Evolutionary conservation across 2,329 filamentous ascomycete species (phyloP), one percentile per base, ranked within the genome.

Genomic region (Didymella pinodella): DNA sequence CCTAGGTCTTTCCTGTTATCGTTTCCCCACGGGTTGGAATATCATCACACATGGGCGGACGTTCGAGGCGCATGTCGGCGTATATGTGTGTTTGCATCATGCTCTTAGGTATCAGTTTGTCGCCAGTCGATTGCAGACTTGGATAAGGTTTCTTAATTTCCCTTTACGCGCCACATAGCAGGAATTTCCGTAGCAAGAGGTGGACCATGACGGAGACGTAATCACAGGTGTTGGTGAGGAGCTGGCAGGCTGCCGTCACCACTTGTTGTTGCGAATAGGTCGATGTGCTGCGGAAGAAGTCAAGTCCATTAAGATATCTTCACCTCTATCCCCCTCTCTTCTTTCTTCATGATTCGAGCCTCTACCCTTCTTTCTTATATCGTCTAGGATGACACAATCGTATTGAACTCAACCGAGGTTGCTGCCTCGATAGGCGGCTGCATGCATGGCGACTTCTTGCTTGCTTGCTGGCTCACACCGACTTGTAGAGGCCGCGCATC

Each of bases 41-140:
- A 49, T 32, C 32, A 43, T 54, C 54, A 52, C 41, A 56, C 53
- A 65, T 60, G 61, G 45, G 48, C 47, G 63, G 64, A 67, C 56
- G 63, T 68, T 68, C 59, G 48, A 59, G 71, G 69, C 67, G 69
- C 61, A 66, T 51, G 12, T 14, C 49, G 68, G 61, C 61, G 67
- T 52, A 66, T 49, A 65, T 44, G 65, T 48, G 52, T 58, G 63
- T 44, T 62, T 62, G 63, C 59, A 60, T 59, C 43, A 54, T 66
- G 31, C 20, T 31, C 43, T 57, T 58, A 57, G 63, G 61, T 63
- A 60, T 59, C 60, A 63, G 18, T 55, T 55, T 47, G 51, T 54
- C 28, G 29, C 55, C 60, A 29, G 48, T 54, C 51, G 32, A 52
- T 32, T 56, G n/a, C 18, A 18, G 38, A 46, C 45, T 66, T 63